Evolutionary conservation across 78 protist genomes (phyloP).

Genomic region (Isochrysis galbana): DNA sequence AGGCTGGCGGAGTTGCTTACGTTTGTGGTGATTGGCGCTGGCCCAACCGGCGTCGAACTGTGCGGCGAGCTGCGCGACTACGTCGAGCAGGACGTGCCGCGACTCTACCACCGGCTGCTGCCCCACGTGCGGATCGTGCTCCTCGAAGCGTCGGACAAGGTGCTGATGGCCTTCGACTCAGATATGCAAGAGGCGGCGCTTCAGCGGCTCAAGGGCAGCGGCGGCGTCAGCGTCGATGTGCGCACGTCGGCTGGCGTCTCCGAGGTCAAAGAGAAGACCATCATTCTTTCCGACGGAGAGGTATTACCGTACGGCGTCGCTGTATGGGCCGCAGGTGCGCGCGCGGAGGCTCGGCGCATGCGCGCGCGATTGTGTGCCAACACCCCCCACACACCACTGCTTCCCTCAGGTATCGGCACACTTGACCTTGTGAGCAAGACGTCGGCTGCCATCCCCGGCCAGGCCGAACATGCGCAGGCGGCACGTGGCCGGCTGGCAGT

Average conservation of each 20-base stretch:
- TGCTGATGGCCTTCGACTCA: not conserved
- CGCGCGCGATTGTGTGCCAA: too few species aligned
- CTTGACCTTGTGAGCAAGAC: not conserved
- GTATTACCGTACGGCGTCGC: not conserved
- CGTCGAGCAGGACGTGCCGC: not conserved
- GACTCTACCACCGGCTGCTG: not conserved
- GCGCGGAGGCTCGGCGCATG: too few species aligned
- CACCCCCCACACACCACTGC: too few species aligned
- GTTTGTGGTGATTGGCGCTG: not conserved
- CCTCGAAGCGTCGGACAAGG: not conserved
- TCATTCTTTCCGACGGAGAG: not conserved
- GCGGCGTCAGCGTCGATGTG: not conserved
- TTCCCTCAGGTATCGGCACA: not conserved
- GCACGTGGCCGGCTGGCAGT: not conserved
- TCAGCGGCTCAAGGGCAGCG: not conserved
- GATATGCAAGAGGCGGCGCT: conserved; percentile 6
- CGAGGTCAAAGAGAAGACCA: not conserved
- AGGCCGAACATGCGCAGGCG: not conserved
- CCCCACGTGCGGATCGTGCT: not conserved
- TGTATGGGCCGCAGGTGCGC: not conserved
- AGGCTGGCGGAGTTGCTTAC: not conserved
- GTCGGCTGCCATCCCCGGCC: not conserved
- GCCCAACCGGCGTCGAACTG: conserved; percentile 18
- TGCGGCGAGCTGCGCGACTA: conserved; percentile 20
- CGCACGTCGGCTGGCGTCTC: not conserved